Conservation (phyloP, 208 protist species). For the Acanthamoeba polyphaga region DNA sequence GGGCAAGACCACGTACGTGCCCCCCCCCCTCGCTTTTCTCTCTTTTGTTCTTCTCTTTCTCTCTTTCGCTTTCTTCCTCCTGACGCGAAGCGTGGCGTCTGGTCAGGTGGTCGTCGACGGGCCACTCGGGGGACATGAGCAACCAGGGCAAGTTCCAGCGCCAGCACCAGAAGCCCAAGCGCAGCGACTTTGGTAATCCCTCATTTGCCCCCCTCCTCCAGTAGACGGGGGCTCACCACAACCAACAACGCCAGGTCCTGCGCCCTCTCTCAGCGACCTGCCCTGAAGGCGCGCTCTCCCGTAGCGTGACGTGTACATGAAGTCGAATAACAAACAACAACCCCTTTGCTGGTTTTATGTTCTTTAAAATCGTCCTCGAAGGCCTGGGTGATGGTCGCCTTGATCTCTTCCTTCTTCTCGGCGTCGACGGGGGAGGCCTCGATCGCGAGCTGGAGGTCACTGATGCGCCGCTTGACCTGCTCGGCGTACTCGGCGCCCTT, state of each 20-base stretch:
- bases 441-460: too few species aligned
- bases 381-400: too few species aligned
- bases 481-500: too few species aligned
- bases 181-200: slow-evolving; percentile 44
- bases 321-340: too few species aligned
- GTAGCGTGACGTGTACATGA: too few species aligned
- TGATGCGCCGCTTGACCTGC: too few species aligned
- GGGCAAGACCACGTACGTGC: slow-evolving; percentile 69
- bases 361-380: too few species aligned
- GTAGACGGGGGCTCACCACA: too few species aligned
- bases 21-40: too few species aligned
- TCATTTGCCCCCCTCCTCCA: not conserved
- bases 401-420: too few species aligned
- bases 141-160: slow-evolving; percentile 61
- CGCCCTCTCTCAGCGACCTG: slow-evolving; percentile 40
- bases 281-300: not conserved
- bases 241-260: not conserved
- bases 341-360: too few species aligned
- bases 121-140: slow-evolving; percentile 57
- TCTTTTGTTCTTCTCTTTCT: not conserved
- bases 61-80: not conserved
- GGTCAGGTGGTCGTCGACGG: slow-evolving; percentile 29
- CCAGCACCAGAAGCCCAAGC: slow-evolving; percentile 69
- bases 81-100: not conserved
- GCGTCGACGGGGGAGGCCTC: too few species aligned